Conservation (phyloP, 345 rosid species). For the Microthlaspi erraticum region DNA sequence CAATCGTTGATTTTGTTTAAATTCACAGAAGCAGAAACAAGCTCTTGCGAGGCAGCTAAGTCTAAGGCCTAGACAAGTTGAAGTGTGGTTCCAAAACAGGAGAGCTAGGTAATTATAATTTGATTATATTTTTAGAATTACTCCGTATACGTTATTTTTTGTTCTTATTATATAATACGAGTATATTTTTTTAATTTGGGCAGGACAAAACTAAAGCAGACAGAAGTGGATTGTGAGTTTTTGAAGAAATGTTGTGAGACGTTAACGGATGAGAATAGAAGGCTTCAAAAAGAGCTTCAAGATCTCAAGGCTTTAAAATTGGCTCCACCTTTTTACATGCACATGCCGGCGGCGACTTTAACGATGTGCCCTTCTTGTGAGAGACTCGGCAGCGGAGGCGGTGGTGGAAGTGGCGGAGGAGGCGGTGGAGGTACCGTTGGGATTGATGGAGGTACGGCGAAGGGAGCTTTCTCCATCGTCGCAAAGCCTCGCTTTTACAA, state of each 20-base stretch:
- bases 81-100: constrained; percentile 99
- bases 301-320: constrained; percentile 68
- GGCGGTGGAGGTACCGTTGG: constrained; percentile 31
- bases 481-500: constrained; percentile 66
- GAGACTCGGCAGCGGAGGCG: constrained; percentile 55
- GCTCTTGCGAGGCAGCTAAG: constrained; percentile 86
- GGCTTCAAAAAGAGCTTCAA: constrained; percentile 90
- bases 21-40: constrained; percentile 82
- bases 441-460: constrained; percentile 38
- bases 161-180: not conserved
- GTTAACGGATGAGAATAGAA: constrained; percentile 87
- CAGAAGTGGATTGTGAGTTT: constrained; percentile 94
- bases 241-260: constrained; percentile 92
- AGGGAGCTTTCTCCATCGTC: constrained; percentile 40
- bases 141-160: not conserved
- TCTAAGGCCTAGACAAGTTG: constrained; percentile 94
- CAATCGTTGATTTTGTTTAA: not conserved
- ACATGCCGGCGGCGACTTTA: constrained; percentile 78
- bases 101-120: constrained; percentile 78
- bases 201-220: constrained; percentile 98
- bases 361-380: constrained; percentile 86
- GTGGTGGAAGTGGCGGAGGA: constrained; percentile 22
- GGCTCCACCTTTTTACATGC: constrained; percentile 72
- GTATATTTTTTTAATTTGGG: constrained; percentile 13
- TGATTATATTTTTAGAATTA: not conserved